A percentile compares a stretch with the other conserved stretches of the same genome.
These are phyloP conservation scores for Diplosphaera chodatii DNA, from an alignment of 139 green algal species.

Conservation along the genomic window DNA sequence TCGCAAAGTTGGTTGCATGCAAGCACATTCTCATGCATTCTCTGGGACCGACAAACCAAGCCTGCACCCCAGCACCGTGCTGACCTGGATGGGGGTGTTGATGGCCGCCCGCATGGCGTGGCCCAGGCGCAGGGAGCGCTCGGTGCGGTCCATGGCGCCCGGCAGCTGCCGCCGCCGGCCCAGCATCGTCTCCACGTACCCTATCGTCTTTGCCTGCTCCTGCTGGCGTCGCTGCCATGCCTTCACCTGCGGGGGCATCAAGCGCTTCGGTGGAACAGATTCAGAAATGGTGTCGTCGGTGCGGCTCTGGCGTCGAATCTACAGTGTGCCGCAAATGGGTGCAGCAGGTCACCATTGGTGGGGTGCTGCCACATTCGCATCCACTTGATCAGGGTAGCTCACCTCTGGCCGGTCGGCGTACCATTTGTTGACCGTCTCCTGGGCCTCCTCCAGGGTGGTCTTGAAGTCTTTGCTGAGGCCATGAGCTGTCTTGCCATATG, in stretches of 20 bases:
- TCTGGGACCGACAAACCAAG: too few relatives aligned
- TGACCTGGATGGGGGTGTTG: constrained; percentile 89
- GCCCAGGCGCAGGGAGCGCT: constrained; percentile 1
- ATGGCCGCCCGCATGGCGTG: constrained; percentile 83
- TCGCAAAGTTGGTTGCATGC: too few relatives aligned
- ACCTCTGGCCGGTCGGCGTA: constrained; percentile 74
- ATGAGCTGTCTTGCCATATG: constrained; percentile 97
- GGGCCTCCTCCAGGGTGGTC: constrained; percentile 72
- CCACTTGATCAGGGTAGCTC: too few relatives aligned
- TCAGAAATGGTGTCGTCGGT: too few relatives aligned
- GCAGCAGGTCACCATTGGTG: too few relatives aligned
- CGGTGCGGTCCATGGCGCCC: constrained; percentile 32
- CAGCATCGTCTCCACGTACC: constrained; percentile 80
- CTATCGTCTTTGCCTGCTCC: constrained; percentile 30
- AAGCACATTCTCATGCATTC: too few relatives aligned
- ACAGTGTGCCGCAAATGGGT: too few relatives aligned
- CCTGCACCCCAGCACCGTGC: too few relatives aligned
- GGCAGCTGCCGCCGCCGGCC: constrained; percentile 76
- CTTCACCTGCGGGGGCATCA: constrained; percentile 53
- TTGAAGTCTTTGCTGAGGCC: constrained; percentile 89
- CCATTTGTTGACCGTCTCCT: constrained; percentile 82
- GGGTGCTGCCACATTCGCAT: too few relatives aligned
- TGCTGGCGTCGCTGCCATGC: constrained; percentile 73
- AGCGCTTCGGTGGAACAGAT: too few relatives aligned
- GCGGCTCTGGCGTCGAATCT: too few relatives aligned